Evolutionary conservation across 2,329 filamentous ascomycete genomes (phyloP), one percentile per base, ranked within the genome.

Genomic region (Fonsecaea nubica): DNA sequence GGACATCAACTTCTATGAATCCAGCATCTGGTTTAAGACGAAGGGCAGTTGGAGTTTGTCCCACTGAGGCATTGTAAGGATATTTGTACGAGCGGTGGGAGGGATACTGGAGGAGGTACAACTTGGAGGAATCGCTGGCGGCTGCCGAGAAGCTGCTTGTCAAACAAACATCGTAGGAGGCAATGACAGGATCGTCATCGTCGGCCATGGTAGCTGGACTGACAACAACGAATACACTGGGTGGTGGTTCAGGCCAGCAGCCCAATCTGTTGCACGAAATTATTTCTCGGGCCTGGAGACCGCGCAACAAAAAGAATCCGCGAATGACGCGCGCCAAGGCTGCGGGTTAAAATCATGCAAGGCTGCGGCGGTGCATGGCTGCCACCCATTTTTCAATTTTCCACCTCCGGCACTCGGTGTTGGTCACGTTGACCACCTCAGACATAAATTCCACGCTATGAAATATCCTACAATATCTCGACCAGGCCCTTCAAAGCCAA

Each of bases 1-100:
- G 92, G n/a, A 97, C 86, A 77, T 99, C 95, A 60, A 98, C 84
- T 80, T 99, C 95, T 64, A 97, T 84, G 80, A 97, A 91, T 63
- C 93, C 93, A 0, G 91, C 87, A 64, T 85, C 81, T 13, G 89
- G 86, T 81, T 98, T 99, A 77, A 97, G 82, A 72, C 94, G 92
- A 74, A 98, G 83, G 73, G 90, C 88, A 15, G 87, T 82, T 10
- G 94, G 91, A 63, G 84, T 83, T 35, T 85, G 83, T 15, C 81
- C 80, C 60, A 81, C 79, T 12, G 79, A 76, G 25, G 86, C 83
- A 62, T 86, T 86, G 78, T 91, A 90, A 5, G 86, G 84, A 69
- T 89, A 85, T 48, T 86, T 83, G 65, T 87, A 83, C 45, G 84
- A 83, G 69, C 92, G 90, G 79, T 93, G 93, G 68, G 82, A 79